Conservation (phyloP, 2,329 filamentous ascomycete genomes). For the Ascochyta rabiei region DNA sequence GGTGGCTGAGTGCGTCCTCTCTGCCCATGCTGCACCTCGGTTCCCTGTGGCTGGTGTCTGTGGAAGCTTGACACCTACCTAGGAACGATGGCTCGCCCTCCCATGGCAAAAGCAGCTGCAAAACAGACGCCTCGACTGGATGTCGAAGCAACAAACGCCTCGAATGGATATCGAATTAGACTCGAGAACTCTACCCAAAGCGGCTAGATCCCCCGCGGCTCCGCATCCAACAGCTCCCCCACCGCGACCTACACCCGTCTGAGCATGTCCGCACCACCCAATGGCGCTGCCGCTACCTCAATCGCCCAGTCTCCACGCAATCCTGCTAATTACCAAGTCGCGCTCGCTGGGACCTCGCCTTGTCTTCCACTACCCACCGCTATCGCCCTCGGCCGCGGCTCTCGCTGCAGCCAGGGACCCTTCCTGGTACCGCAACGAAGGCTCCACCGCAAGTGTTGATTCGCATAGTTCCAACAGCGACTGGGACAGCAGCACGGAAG, state of each 20-base stretch:
- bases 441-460: conserved; percentile 44
- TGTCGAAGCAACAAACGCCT: neutral
- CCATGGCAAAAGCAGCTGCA: no score
- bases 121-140: no score
- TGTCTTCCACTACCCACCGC: conserved; percentile 51
- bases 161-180: no score
- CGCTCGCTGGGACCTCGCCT: conserved; percentile 48
- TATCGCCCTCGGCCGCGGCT: conserved; percentile 45
- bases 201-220: conserved; percentile 29
- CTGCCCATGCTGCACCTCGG: no score
- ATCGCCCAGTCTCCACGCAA: conserved; percentile 47
- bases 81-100: no score
- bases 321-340: conserved; percentile 49
- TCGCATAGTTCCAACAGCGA: conserved; percentile 44
- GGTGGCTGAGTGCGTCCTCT: no score
- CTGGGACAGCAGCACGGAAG: conserved; percentile 46
- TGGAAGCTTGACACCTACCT: no score
- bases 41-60: no score
- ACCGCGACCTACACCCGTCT: neutral
- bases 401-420: conserved; percentile 42
- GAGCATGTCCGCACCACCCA: conserved; percentile 9
- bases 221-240: conserved; percentile 15
- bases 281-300: conserved; percentile 45
- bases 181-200: neutral
- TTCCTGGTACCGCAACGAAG: conserved; percentile 47